These are phyloP conservation scores for Kazachstania sp. DNA, from an alignment of 1,139 yeast species.

Conservation along the genomic window DNA sequence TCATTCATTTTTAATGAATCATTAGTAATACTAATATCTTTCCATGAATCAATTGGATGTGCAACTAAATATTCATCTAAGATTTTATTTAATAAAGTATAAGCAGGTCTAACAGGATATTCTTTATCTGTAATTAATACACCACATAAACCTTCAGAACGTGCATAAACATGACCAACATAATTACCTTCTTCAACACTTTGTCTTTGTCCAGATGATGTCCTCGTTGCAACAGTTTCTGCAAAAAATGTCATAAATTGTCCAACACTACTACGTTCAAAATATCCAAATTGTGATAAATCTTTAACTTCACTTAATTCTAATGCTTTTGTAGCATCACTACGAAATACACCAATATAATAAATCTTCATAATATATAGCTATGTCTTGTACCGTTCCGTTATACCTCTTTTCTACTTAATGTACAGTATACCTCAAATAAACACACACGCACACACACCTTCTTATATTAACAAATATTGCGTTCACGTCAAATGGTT, in stretches of 20 bases:
- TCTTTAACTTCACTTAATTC: conserved; percentile 80
- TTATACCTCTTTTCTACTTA: no score
- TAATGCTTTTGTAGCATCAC: conserved; percentile 49
- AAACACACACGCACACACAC: no score
- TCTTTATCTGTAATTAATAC: conserved; percentile 90
- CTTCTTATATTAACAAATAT: no score
- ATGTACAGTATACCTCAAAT: no score
- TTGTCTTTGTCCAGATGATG: conserved; percentile 85
- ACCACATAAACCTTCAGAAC: conserved; percentile 90
- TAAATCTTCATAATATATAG: conserved; percentile 96
- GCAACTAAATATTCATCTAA: conserved; percentile 83
- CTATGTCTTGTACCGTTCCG: no score
- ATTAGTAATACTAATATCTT: conserved; percentile 42
- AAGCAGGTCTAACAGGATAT: conserved; percentile 97
- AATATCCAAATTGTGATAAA: conserved; percentile 76
- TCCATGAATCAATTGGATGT: conserved; percentile 74
- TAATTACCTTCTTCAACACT: conserved; percentile 86
- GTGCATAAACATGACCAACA: conserved; percentile 84
- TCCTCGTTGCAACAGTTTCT: conserved; percentile 83
- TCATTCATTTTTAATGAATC: conserved; percentile 48
- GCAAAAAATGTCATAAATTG: conserved; percentile 95
- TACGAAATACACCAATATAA: conserved; percentile 78
- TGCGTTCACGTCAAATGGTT: no score
- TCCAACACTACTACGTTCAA: conserved; percentile 65
- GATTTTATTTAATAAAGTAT: conserved; percentile 80